Conservation (phyloP, 1,284 basidiomycete genomes). For the Ustilago sp. region DNA sequence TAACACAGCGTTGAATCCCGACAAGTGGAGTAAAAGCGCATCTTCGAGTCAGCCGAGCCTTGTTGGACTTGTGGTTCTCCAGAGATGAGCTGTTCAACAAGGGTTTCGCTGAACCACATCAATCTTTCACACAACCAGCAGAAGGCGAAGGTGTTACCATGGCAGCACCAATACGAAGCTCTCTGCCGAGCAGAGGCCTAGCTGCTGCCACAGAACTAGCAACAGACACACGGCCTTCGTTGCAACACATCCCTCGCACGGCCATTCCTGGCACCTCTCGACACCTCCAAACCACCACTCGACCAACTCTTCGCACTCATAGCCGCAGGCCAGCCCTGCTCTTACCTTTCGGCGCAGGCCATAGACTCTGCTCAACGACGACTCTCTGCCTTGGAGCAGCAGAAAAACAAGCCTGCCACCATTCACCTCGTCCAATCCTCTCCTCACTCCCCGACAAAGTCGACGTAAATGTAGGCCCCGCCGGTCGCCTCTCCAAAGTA, state of each 20-base stretch:
- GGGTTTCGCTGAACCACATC: neutral
- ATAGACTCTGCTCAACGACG: neutral
- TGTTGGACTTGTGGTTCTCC: neutral
- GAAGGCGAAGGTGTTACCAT: neutral
- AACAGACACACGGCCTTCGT: neutral
- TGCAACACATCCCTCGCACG: neutral
- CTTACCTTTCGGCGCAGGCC: neutral
- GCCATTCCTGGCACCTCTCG: neutral
- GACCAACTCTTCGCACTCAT: neutral
- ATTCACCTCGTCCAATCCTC: constrained; percentile 25
- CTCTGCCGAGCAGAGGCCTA: neutral
- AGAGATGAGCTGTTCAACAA: neutral
- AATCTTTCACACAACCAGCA: neutral
- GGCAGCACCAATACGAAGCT: neutral
- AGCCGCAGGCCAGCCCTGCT: neutral
- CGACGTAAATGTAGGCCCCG: constrained; percentile 51
- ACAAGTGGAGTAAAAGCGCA: too few relatives aligned
- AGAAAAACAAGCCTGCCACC: constrained; percentile 17
- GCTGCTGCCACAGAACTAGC: neutral
- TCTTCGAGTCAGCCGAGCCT: neutral
- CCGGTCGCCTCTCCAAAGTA: constrained; percentile 60
- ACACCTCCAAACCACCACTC: neutral
- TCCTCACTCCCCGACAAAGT: constrained; percentile 58
- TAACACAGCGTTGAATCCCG: neutral
- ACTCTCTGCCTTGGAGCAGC: constrained; percentile 11